Evolutionary conservation across 2,329 filamentous ascomycete genomes (phyloP).

Genomic region (Colletotrichum sp.): DNA sequence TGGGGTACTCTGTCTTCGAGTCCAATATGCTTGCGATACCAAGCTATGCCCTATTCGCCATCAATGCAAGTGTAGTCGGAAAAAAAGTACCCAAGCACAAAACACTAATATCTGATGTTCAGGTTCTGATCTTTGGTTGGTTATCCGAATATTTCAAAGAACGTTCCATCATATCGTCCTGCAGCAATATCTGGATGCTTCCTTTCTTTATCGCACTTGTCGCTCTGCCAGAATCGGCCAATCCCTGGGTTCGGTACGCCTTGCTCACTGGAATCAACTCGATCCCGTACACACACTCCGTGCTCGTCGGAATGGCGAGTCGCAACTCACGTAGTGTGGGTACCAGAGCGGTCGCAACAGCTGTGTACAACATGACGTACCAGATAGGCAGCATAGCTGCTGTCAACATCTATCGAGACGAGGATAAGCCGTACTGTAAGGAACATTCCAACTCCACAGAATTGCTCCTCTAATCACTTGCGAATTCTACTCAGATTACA

Average conservation of each 20-base stretch:
- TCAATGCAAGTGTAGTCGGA: slow-evolving; percentile 51
- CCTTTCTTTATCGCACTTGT: slow-evolving; percentile 56
- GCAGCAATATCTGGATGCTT: slow-evolving; percentile 55
- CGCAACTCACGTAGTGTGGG: slow-evolving; percentile 45
- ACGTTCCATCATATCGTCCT: slow-evolving; percentile 54
- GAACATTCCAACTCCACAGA: accelerated
- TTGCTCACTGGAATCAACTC: slow-evolving; percentile 57
- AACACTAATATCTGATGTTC: accelerated
- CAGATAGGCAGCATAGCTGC: slow-evolving; percentile 50
- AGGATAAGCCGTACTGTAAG: slow-evolving; percentile 47
- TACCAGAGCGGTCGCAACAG: slow-evolving; percentile 51
- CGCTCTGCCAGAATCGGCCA: slow-evolving; percentile 42
- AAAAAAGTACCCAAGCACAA: slow-evolving; percentile 49
- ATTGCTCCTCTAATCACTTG: not conserved
- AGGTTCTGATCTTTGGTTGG: slow-evolving; percentile 42
- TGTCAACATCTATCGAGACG: slow-evolving; percentile 54
- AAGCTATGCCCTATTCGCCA: slow-evolving; percentile 21
- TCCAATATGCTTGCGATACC: slow-evolving; percentile 41
- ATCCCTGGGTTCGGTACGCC: slow-evolving; percentile 55
- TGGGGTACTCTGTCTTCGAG: slow-evolving; percentile 45
- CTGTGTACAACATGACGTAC: slow-evolving; percentile 56
- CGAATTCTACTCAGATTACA: not conserved
- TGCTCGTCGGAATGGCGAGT: slow-evolving; percentile 55
- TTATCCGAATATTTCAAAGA: slow-evolving; percentile 54
- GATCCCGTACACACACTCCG: slow-evolving; percentile 55